Conservation (phyloP, 2,329 filamentous ascomycete species). For the Aspergillus brasiliensis region DNA sequence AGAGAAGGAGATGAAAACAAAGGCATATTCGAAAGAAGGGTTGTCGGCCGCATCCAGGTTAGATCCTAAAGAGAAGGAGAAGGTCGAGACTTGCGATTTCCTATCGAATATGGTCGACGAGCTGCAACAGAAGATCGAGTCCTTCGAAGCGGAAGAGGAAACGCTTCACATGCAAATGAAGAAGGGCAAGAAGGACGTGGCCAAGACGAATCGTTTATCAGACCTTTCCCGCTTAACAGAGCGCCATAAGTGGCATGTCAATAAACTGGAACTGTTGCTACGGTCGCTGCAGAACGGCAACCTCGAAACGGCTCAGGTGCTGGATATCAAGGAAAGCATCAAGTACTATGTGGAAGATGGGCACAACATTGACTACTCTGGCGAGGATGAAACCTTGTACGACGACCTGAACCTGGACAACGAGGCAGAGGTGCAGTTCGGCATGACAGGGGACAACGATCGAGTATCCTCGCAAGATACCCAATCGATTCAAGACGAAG, state of each 20-base stretch:
- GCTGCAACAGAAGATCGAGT: slow-evolving; percentile 90
- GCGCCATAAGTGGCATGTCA: slow-evolving; percentile 94
- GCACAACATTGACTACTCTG: slow-evolving; percentile 80
- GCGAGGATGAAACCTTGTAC: slow-evolving; percentile 90
- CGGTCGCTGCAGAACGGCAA: slow-evolving; percentile 90
- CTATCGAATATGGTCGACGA: slow-evolving; percentile 85
- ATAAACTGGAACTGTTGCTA: slow-evolving; percentile 86
- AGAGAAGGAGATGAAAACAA: slow-evolving; percentile 99
- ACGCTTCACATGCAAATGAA: slow-evolving; percentile 84
- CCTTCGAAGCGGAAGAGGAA: slow-evolving; percentile 87
- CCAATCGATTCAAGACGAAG: slow-evolving; percentile 87
- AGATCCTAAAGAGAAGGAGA: slow-evolving; percentile 97
- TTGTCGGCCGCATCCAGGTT: slow-evolving; percentile 87
- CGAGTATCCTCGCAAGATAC: slow-evolving; percentile 92
- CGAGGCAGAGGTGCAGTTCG: slow-evolving; percentile 79
- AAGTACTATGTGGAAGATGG: slow-evolving; percentile 93
- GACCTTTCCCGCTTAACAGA: slow-evolving; percentile 84
- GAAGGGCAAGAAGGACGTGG: slow-evolving; percentile 85
- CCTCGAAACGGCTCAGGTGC: slow-evolving; percentile 83
- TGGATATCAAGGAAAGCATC: slow-evolving; percentile 86
- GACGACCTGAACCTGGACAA: slow-evolving; percentile 91
- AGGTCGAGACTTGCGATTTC: slow-evolving; percentile 85
- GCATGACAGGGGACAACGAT: slow-evolving; percentile 78
- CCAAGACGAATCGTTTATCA: slow-evolving; percentile 83
- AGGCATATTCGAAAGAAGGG: slow-evolving; percentile 98